phyloP scores from a whole-genome alignment of 1,284 basidiomycete species.

The Ganoderma resinaceum region DNA sequence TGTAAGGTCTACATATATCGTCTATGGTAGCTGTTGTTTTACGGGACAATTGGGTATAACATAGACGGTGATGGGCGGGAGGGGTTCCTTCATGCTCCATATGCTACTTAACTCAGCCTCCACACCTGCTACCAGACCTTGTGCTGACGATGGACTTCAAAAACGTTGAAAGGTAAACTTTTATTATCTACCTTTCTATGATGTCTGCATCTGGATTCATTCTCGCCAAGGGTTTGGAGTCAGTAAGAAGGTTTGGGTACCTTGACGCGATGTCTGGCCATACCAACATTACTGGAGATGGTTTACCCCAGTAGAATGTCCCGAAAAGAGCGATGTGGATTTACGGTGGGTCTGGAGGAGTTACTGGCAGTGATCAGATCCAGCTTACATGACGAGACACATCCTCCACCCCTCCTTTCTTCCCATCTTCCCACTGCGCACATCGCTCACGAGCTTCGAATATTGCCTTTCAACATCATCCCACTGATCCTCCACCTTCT shows the following conservation, averaged over 20 bases:
- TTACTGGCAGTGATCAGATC: not conserved
- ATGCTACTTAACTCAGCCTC: not conserved
- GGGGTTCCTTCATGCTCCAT: not conserved
- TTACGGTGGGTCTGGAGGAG: not conserved
- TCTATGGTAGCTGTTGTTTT: conserved; percentile 14
- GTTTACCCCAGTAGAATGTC: not conserved
- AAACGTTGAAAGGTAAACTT: too few species aligned
- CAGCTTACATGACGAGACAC: conserved; percentile 2
- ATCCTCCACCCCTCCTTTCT: not conserved
- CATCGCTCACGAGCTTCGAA: not conserved
- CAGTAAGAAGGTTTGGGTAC: too few species aligned
- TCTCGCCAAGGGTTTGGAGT: too few species aligned
- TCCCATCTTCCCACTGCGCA: not conserved
- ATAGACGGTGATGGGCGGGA: not conserved
- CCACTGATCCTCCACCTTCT: conserved; percentile 30
- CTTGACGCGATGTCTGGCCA: too few species aligned
- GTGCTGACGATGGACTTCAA: not conserved
- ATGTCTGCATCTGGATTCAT: too few species aligned
- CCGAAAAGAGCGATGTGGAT: not conserved
- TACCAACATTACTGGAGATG: too few species aligned
- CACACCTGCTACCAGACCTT: not conserved
- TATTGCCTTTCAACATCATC: conserved; percentile 21
- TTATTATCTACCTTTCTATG: too few species aligned
- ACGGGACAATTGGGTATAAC: conserved; percentile 4
- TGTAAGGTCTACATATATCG: conserved; percentile 8